Conservation (phyloP, 768 basidiomycete species). For the Serendipita sp. region DNA sequence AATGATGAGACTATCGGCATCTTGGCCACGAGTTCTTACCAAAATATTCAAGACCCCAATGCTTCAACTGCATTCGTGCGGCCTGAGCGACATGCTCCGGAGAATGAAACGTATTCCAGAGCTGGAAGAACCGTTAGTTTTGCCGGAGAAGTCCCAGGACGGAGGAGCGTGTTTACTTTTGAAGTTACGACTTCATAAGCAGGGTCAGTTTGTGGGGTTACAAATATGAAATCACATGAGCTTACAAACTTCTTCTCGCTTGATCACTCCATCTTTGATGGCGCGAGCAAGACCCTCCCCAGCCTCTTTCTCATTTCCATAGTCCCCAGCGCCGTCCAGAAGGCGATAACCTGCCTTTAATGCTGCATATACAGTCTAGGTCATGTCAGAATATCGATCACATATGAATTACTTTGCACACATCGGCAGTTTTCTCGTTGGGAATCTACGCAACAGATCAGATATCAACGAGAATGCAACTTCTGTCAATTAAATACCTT, state of each 20-base stretch:
- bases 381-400: conserved; percentile 1
- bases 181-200: conserved; percentile 56
- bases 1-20: conserved; percentile 9
- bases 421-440: neutral
- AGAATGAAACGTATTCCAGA: conserved; percentile 85
- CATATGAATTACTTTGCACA: neutral
- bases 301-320: conserved; percentile 80
- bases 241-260: conserved; percentile 75
- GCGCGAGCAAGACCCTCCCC: conserved; percentile 65
- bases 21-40: conserved; percentile 9
- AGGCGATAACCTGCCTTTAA: conserved; percentile 79
- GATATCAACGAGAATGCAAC: conserved; percentile 9
- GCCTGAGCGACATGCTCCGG: conserved; percentile 43
- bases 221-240: conserved; percentile 10
- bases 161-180: conserved; percentile 31
- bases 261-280: conserved; percentile 67
- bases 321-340: conserved; percentile 73
- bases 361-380: conserved; percentile 64
- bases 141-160: neutral
- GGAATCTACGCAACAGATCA: neutral
- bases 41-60: conserved; percentile 65
- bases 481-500: conserved; percentile 18
- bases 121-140: conserved; percentile 17
- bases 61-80: conserved; percentile 35
- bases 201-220: neutral